A percentile compares a stretch with the other conserved stretches of the same genome.
Evolutionary conservation across 1,284 basidiomycete species (phyloP).

Genomic region (Coriolopsis trogii): DNA sequence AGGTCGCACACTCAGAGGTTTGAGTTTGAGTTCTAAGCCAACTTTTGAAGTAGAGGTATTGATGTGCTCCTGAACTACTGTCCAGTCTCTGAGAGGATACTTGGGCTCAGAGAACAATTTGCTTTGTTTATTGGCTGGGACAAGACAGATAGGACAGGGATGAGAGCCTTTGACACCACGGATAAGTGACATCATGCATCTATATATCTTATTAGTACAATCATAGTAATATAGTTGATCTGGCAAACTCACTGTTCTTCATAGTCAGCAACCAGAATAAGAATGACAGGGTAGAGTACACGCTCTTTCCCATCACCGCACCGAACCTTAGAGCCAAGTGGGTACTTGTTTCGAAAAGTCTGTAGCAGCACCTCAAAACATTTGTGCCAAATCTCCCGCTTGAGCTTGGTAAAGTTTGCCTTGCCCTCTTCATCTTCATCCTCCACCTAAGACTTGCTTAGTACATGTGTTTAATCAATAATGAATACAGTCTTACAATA

Average conservation of each 20-base stretch:
- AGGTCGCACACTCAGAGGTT: conserved; percentile 32
- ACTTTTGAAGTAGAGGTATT: not conserved
- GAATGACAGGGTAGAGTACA: conserved; percentile 30
- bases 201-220: not conserved
- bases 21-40: conserved; percentile 24
- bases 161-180: conserved; percentile 12
- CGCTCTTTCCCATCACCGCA: conserved; percentile 25
- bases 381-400: conserved; percentile 34
- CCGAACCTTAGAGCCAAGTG: conserved; percentile 20
- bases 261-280: conserved; percentile 36
- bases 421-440: conserved; percentile 22
- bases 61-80: not conserved
- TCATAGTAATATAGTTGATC: not conserved
- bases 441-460: conserved; percentile 24
- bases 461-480: not conserved
- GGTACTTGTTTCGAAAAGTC: conserved; percentile 11
- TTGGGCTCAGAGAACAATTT: not conserved
- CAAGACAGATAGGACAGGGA: conserved; percentile 25
- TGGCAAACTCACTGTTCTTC: conserved; percentile 25
- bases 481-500: conserved; percentile 34
- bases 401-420: conserved; percentile 26
- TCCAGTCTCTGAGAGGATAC: not conserved
- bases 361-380: conserved; percentile 29
- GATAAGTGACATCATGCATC: conserved; percentile 21
- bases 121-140: conserved; percentile 8